Conservation (phyloP, 805 yeast genomes). For the Priceomyces castillae region DNA sequence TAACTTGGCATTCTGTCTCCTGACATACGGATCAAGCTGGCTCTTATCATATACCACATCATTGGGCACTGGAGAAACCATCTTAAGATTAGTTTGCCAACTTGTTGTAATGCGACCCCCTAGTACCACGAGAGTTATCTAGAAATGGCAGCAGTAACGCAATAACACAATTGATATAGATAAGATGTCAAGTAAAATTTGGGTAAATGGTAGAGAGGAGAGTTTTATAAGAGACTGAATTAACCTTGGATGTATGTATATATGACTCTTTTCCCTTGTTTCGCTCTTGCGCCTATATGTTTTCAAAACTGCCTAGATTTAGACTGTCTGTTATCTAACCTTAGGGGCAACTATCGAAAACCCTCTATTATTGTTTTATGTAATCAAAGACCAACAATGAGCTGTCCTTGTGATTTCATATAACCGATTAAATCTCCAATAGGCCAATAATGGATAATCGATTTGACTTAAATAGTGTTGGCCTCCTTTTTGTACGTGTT, state of each 20-base stretch:
- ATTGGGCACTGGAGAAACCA: slow-evolving; percentile 5
- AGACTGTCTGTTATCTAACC: neutral
- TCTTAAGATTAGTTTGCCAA: neutral
- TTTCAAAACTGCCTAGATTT: neutral
- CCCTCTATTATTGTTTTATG: neutral
- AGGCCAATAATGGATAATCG: neutral
- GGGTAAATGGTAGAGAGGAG: neutral
- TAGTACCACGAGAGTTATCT: neutral
- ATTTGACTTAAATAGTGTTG: neutral
- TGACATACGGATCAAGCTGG: slow-evolving; percentile 17
- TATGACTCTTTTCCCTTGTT: neutral
- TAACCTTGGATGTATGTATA: too few relatives aligned
- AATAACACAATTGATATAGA: neutral
- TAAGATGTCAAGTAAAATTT: neutral
- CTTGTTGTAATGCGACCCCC: neutral
- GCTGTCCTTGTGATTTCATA: neutral
- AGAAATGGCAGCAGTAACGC: neutral
- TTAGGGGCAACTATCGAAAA: neutral
- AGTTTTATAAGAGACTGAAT: neutral
- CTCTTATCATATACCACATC: slow-evolving; percentile 8
- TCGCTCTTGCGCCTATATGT: neutral
- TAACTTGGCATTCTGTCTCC: slow-evolving; percentile 33
- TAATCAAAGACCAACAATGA: neutral
- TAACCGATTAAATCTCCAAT: neutral
- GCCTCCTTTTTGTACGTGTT: neutral